phyloP scores from a whole-genome alignment of 2,329 filamentous ascomycete genomes.

The Juglanconis oblonga region DNA sequence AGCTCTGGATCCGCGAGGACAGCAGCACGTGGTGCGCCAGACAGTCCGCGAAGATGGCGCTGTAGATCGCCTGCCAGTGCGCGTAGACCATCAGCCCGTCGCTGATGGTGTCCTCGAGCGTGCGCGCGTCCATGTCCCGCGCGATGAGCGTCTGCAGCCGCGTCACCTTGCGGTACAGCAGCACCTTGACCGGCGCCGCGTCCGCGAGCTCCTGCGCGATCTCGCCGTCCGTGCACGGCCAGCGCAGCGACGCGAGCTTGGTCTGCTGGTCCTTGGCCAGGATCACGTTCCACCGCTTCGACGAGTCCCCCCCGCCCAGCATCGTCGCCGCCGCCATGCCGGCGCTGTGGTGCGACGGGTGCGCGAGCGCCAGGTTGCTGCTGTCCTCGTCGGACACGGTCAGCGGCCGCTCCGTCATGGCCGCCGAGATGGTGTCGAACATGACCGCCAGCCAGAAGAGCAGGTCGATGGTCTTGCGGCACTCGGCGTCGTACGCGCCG shows the following conservation, averaged over 20 bases:
- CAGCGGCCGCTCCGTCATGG: slow-evolving; percentile 42
- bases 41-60: slow-evolving; percentile 50
- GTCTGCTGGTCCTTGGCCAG: slow-evolving; percentile 14
- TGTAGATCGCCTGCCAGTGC: slow-evolving; percentile 53
- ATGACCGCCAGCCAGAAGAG: slow-evolving; percentile 49
- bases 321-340: not conserved
- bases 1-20: slow-evolving; percentile 53
- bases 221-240: slow-evolving; percentile 54
- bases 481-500: slow-evolving; percentile 19
- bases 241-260: slow-evolving; percentile 30
- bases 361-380: slow-evolving; percentile 2
- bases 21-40: slow-evolving; percentile 47
- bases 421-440: slow-evolving; percentile 24
- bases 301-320: not conserved
- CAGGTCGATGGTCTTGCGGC: slow-evolving; percentile 46
- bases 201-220: slow-evolving; percentile 48
- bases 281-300: slow-evolving; percentile 13
- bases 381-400: slow-evolving; percentile 39
- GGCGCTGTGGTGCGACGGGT: slow-evolving; percentile 13
- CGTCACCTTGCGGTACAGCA: slow-evolving; percentile 54
- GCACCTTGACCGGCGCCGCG: slow-evolving; percentile 56
- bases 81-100: slow-evolving; percentile 48
- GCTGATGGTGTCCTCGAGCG: slow-evolving; percentile 43
- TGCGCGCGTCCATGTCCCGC: slow-evolving; percentile 28
- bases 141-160: slow-evolving; percentile 43